Percentiles rank a stretch among this genome's conserved stretches.
Conservation (phyloP, 345 rosid genomes). For the Angophora floribunda region DNA sequence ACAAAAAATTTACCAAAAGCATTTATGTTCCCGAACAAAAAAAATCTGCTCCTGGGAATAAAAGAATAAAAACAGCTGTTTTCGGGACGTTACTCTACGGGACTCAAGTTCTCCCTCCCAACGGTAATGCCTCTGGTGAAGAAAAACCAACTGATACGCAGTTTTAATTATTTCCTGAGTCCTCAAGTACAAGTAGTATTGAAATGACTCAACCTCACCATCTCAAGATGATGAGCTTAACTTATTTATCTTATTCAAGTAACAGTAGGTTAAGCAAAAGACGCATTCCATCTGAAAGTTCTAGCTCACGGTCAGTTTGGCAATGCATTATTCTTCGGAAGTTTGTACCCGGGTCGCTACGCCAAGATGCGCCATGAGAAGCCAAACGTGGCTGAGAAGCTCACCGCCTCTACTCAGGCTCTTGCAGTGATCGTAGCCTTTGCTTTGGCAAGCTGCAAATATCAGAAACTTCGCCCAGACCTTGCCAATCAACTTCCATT, state of each 20-base stretch:
- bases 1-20: too few species aligned
- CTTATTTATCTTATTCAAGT: neutral
- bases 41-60: too few species aligned
- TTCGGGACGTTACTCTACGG: too few species aligned
- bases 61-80: too few species aligned
- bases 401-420: conserved; percentile 45
- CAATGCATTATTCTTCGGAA: conserved; percentile 29
- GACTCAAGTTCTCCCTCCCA: too few species aligned
- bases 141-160: neutral
- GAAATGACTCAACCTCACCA: neutral
- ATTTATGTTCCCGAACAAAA: too few species aligned
- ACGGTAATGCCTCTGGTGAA: too few species aligned
- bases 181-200: neutral
- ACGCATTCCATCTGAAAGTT: neutral
- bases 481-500: neutral
- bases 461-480: conserved; percentile 8
- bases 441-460: conserved; percentile 2
- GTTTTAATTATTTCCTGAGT: neutral
- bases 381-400: conserved; percentile 38
- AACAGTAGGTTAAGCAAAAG: neutral
- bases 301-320: conserved; percentile 1
- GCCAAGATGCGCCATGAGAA: conserved; percentile 48
- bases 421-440: conserved; percentile 20
- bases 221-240: neutral
- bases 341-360: conserved; percentile 27